Evolutionary conservation across 148 eudicot genomes (phyloP), one percentile per base, ranked within the genome.

Genomic region (Rhododendron mucronatum): DNA sequence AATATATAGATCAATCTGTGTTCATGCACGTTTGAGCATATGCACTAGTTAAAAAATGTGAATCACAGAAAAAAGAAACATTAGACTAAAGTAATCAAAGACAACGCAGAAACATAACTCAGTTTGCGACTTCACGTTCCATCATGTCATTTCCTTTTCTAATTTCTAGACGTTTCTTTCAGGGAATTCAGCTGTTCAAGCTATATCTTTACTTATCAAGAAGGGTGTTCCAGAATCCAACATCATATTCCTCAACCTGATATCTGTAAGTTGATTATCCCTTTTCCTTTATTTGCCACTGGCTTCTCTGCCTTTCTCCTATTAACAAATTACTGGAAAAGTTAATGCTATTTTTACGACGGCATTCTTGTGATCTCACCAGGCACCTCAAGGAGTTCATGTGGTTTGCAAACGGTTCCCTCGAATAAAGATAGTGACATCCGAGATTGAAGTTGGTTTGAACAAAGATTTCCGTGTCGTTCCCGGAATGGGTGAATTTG

Each of bases 331-430:
- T 5, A 33, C 61, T 80, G 39, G 61, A 14, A 80, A 13, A 50
- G 23, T 39, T 79, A 2, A 39, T 7, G 41, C 61, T 10, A 37
- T 61, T 28, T 28, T 16, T 50, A 41, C 44, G 18, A 80, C 2
- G 33, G 39, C 45, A 5, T 14, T 45, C 15, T 10, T 39, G 59
- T 48, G 75, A 78, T 69, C 55, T 86, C 10, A 44, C 59, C 91
- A 96, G 99, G 98, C 99, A 55, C 99, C 99, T 87, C 99, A 95
- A 92, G 98, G 99, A 88, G 96, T 96, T 83, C 99, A 94, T 84
- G 91, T 89, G 86, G 99, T 96, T 45, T 93, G 98, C 92, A 96
- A 89, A 88, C 89, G 86, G 71, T 96, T 96, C 87, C 99, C 99
- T 18, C 91, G 98, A 88, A 86, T 96, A 85, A 96, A 96, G 91